These are phyloP conservation scores for Kazachstania psychrophila DNA, from an alignment of 805 yeast species.

Conservation along the genomic window DNA sequence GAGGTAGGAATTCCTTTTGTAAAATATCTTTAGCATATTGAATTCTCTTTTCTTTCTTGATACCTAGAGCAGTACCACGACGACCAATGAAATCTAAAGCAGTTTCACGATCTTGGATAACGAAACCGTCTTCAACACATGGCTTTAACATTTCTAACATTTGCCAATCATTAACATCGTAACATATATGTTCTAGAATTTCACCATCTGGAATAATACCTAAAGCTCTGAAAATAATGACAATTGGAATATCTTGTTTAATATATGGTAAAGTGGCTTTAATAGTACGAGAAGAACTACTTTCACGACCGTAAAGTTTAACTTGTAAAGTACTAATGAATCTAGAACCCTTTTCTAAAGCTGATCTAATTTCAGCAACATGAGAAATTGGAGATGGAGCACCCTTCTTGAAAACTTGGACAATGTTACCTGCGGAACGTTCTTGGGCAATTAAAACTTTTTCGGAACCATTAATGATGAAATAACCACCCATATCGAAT, in stretches of 20 bases:
- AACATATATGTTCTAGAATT: slow-evolving; percentile 94
- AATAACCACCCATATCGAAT: slow-evolving; percentile 99
- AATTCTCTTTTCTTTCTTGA: slow-evolving; percentile 94
- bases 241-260: slow-evolving; percentile 93
- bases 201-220: slow-evolving; percentile 99
- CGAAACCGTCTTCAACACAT: slow-evolving; percentile 98
- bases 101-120: slow-evolving; percentile 95
- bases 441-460: slow-evolving; percentile 98
- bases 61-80: slow-evolving; percentile 95
- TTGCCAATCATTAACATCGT: slow-evolving; percentile 97
- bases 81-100: slow-evolving; percentile 97
- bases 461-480: slow-evolving; percentile 96
- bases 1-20: slow-evolving; percentile 93
- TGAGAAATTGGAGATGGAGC: slow-evolving; percentile 96
- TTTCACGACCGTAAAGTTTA: slow-evolving; percentile 78
- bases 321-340: slow-evolving; percentile 90
- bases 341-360: slow-evolving; percentile 94
- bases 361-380: slow-evolving; percentile 93
- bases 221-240: slow-evolving; percentile 91
- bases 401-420: slow-evolving; percentile 95
- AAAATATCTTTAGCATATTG: slow-evolving; percentile 95
- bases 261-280: slow-evolving; percentile 95
- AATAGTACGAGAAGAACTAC: slow-evolving; percentile 68
- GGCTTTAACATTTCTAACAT: slow-evolving; percentile 99
- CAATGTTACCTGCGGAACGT: slow-evolving; percentile 96